Evolutionary conservation across 257 asterid species (phyloP), one percentile per base, ranked within the genome.

Genomic region (Nicotiana sylvestris): DNA sequence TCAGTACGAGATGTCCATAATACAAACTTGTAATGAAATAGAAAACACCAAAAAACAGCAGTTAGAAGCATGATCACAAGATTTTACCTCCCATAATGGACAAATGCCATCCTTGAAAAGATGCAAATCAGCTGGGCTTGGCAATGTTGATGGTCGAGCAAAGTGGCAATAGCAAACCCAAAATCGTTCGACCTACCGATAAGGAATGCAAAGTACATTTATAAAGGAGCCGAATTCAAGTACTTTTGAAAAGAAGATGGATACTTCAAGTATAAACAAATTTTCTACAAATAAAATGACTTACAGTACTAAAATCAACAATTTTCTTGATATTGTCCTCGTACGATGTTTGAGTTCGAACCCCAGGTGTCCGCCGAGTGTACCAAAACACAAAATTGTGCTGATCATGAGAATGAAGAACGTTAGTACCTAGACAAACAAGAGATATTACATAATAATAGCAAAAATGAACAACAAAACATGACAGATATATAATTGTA

Each of bases 21-120:
- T 70, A 21, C 51, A 82, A 66, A 80, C 32, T 43, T 21, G 9
- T 9, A 33, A 9, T 12, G 46, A 65, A 60, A 9, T 7, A 21
- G 33, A 37, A 46, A 17, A 64, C 0, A 3, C 29, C 10, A 32
- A 51, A 56, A 58, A 43, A 18, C 18, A 72, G 35, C 39, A 58
- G 62, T 64, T 6, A 83, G 55, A 13, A 69, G 77, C 65, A 15
- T 80, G 77, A 76, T 74, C 85, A 25, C 66, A 81, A 70, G 82
- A 7, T 46, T 61, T 62, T 90, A 94, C 98, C 99, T 95, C 99
- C 98, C 99, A 95, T 61, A 94, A 83, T 16, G 99, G 99, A 78
- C 97, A 97, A 62, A 92, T 95, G 62, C 99, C 98, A 17, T 90
- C 99, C 92, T 95, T 95, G 91, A 95, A 94, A 62, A 95, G 92